Percentiles rank a stretch among this genome's conserved stretches.
These are phyloP conservation scores for Apiotrichum akiyoshidainum DNA, from an alignment of 1,284 basidiomycete genomes.

Conservation along the genomic window DNA sequence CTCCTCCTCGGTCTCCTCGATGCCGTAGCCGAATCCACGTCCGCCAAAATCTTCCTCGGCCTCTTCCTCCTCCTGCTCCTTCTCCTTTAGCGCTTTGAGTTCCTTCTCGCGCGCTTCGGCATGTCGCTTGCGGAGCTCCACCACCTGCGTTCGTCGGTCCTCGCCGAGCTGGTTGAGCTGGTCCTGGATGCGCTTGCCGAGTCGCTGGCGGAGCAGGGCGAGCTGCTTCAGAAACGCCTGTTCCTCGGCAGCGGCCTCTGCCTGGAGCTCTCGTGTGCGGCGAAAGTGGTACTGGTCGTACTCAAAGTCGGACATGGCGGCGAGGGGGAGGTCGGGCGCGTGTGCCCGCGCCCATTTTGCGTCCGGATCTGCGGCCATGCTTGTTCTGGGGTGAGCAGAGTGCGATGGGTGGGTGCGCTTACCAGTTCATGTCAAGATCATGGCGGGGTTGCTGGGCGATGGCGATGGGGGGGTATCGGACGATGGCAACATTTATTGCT, in stretches of 20 bases:
- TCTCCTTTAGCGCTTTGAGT: too few species aligned
- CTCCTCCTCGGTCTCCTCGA: background rate
- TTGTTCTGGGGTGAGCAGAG: background rate
- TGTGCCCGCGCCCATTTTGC: constrained; percentile 1
- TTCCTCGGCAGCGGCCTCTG: constrained; percentile 4
- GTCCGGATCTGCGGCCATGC: background rate
- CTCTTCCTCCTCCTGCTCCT: background rate
- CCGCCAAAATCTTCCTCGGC: background rate
- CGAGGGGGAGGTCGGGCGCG: constrained; percentile 4
- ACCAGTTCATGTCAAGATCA: too few species aligned
- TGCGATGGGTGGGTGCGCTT: too few species aligned
- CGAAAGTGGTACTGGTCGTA: constrained; percentile 4
- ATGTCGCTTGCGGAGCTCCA: background rate
- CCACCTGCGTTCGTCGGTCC: background rate
- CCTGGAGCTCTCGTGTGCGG: constrained; percentile 4
- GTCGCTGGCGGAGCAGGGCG: background rate
- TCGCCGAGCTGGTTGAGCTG: background rate
- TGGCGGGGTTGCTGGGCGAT: too few species aligned
- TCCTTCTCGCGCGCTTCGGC: background rate
- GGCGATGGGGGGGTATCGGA: too few species aligned
- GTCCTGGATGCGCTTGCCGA: constrained; percentile 2
- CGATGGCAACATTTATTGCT: too few species aligned
- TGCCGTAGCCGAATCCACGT: background rate
- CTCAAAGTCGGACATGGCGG: constrained; percentile 3
- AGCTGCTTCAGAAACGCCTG: constrained; percentile 1